Base-by-base conservation (phyloP, 1,139 yeast species). In the Kurtzmaniella quercitrusa region DNA sequence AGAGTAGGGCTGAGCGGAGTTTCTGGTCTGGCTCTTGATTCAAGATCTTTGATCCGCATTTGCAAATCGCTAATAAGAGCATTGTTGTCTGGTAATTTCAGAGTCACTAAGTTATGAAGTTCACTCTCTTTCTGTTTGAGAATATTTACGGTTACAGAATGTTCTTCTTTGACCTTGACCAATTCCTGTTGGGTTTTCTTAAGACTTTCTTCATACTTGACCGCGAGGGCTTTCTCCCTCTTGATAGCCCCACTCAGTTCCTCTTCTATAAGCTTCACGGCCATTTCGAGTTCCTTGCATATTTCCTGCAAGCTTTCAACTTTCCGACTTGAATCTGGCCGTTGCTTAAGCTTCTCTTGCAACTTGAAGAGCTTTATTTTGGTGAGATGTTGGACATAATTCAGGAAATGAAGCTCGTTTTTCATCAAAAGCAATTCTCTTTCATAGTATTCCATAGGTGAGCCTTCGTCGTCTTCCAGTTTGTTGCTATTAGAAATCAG, bases 371-470 rank as follows among this genome's bases (percentile, higher is more conserved):
- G 71, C 39, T 77, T 70, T 43, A 67, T 68, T 49, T 77, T 75
- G 44, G 72, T 73, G 49, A 81, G 68, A 46, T 74, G 71, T 46
- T 77, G 78, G 58, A 81, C 60, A 56, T 79, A 82, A 43, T 74
- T 69, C 9, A 79, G 67, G 56, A 84, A 83, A 42, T 82, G 85
- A 39, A 82, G 65, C 56, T 84, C 91, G 55, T 83, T 84, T 45
- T 75, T 73, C 46, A 75, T 57, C 36, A 84, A 65, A 42, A 83
- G 58, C 25, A 83, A 62, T 50, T 84, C 86, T 46, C 90, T 63
- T 45, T 76, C 79, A 51, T 77, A 81, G 50, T 69, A 78, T 38
- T 71, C 70, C 12, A 73, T 42, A 0, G 62, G 59, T 2, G 60
- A 55, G 2, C 70, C 72, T 12, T 44, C 48, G 9, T 37, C 38